Percentiles rank a stretch among this genome's conserved stretches.
Conservation (phyloP, 2,329 filamentous ascomycete species). For the Calonectria henricotiae region DNA sequence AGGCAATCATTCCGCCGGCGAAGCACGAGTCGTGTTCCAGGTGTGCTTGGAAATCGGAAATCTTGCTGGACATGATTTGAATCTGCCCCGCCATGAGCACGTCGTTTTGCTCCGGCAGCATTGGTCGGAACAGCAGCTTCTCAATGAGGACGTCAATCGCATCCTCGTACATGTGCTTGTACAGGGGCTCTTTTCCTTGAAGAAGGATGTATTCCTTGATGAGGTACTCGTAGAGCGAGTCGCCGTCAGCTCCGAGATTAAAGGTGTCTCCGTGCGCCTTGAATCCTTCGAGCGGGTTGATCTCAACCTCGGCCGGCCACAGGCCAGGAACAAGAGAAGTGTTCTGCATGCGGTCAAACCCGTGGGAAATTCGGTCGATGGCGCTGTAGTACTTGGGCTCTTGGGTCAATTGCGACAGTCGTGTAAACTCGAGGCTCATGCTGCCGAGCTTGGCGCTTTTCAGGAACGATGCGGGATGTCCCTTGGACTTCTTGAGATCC, state of each 20-base stretch:
- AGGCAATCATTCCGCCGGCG: slow-evolving; percentile 76
- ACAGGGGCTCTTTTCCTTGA: slow-evolving; percentile 67
- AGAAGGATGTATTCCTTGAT: slow-evolving; percentile 77
- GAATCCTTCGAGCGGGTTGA: slow-evolving; percentile 62
- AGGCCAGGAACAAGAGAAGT: slow-evolving; percentile 72
- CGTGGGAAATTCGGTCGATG: slow-evolving; percentile 70
- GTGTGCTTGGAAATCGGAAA: slow-evolving; percentile 54
- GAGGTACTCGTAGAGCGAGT: slow-evolving; percentile 77
- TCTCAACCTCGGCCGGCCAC: slow-evolving; percentile 71
- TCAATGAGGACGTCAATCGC: slow-evolving; percentile 73
- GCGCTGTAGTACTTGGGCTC: slow-evolving; percentile 75
- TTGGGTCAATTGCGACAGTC: slow-evolving; percentile 74
- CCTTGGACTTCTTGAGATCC: slow-evolving; percentile 57
- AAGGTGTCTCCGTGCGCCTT: slow-evolving; percentile 60
- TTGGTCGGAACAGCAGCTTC: slow-evolving; percentile 77
- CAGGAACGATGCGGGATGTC: slow-evolving; percentile 53
- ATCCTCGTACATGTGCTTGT: slow-evolving; percentile 58
- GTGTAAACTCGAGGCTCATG: slow-evolving; percentile 74
- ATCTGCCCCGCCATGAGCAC: slow-evolving; percentile 75
- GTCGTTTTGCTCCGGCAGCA: slow-evolving; percentile 71
- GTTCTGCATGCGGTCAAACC: slow-evolving; percentile 69
- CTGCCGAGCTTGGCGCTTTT: slow-evolving; percentile 66
- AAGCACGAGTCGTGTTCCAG: slow-evolving; percentile 76
- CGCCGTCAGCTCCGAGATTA: slow-evolving; percentile 67
- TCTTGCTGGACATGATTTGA: slow-evolving; percentile 53